Evolutionary conservation across 2,329 filamentous ascomycete genomes (phyloP), one percentile per base, ranked within the genome.

Genomic region (Passalora sequoiae): DNA sequence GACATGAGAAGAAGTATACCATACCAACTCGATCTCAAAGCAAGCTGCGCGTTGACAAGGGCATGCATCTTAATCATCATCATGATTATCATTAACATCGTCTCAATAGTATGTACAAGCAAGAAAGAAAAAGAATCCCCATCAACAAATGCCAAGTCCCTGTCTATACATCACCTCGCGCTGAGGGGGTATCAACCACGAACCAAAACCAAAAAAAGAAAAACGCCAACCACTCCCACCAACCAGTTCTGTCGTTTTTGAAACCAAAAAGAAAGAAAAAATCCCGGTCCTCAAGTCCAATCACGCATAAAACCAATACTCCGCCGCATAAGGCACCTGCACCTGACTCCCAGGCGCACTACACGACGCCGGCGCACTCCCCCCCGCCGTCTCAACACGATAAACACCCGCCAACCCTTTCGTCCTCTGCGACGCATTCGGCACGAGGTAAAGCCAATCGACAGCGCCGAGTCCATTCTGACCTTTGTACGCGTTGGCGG

Each of bases 361-460:
- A 55, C 72, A 75, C 1, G 58, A 66, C 2, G 52, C 51, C 2
- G 67, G 66, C 38, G 64, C 59, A 7, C 53, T 53, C 19, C 72
- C 72, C 3, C 71, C 71, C 0, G 69, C 71, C 12, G 72, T 74
- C 56, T 72, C 66, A 7, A 74, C 61, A 6, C 72, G 60, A 51
- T 74, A 75, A 2, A 73, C 70, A 4, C 65, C 66, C 28, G 62
- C 62, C 44, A 73, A 52, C n/a, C 66, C 67, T 6, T 57, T 45
- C 15, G 63, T 66, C 6, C 59, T 46, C 5, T 63, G 62, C 5
- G 28, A 48, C 8, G 58, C 63, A 25, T 64, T 61, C 54, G 71
- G 66, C 21, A 56, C 56, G 32, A 75, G 59, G n/a, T 65, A 64
- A 17, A 75, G 57, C 72, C 72, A 75, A 44, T 66, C 61, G 20